Conservation (phyloP, 2,329 filamentous ascomycete species). For the Fusarium coicis region DNA sequence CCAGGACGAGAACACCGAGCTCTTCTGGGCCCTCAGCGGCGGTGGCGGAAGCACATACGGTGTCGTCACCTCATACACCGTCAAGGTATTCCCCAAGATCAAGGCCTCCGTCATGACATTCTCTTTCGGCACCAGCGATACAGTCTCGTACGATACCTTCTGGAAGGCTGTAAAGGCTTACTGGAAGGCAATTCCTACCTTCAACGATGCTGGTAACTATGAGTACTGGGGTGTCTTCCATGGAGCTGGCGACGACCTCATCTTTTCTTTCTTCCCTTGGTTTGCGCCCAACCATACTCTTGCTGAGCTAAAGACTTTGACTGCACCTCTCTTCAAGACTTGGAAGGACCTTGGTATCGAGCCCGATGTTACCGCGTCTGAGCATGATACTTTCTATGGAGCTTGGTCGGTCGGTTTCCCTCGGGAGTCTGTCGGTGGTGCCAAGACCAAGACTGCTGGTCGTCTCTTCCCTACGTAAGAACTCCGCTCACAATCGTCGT, state of each 20-base stretch:
- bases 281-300: constrained; percentile 37
- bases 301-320: constrained; percentile 18
- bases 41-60: constrained; percentile 53
- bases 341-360: constrained; percentile 28
- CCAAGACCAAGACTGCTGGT: constrained; percentile 33
- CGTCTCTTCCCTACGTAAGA: constrained; percentile 37
- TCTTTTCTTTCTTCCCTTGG: constrained; percentile 38
- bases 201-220: constrained; percentile 36
- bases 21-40: constrained; percentile 54
- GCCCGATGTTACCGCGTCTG: constrained; percentile 16
- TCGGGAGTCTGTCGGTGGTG: constrained; percentile 24
- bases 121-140: constrained; percentile 26
- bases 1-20: constrained; percentile 31
- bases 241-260: constrained; percentile 11
- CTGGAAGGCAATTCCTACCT: constrained; percentile 25
- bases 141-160: constrained; percentile 27
- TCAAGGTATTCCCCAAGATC: constrained; percentile 53
- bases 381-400: constrained; percentile 31
- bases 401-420: constrained; percentile 39
- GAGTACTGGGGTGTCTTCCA: constrained; percentile 39
- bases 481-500: too few relatives aligned
- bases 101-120: constrained; percentile 39
- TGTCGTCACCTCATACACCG: constrained; percentile 46
- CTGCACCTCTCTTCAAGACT: constrained; percentile 19
- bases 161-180: constrained; percentile 34